phyloP scores from a whole-genome alignment of 768 basidiomycete genomes.

The Paxillus involutus region DNA sequence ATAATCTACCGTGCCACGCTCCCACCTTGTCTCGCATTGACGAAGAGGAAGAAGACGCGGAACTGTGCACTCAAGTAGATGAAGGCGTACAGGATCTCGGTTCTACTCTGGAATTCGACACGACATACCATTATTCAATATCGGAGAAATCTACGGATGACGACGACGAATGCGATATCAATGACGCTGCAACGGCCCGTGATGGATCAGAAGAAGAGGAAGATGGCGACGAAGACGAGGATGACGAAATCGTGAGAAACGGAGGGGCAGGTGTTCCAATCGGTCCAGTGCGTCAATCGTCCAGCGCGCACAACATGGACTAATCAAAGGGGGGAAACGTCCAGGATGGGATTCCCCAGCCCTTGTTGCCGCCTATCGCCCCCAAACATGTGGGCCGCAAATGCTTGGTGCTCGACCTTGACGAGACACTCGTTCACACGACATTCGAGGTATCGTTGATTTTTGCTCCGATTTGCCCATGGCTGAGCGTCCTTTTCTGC shows the following conservation, averaged over 20 bases:
- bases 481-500: neutral
- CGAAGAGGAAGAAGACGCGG: slow-evolving; percentile 45
- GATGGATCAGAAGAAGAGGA: neutral
- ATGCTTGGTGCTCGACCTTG: slow-evolving; percentile 89
- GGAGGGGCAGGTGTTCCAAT: slow-evolving; percentile 91
- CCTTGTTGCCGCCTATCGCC: slow-evolving; percentile 74
- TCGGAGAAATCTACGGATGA: neutral
- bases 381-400: slow-evolving; percentile 78
- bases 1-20: neutral
- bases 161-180: slow-evolving; percentile 31
- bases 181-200: slow-evolving; percentile 50
- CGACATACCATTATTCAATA: neutral
- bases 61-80: slow-evolving; percentile 65
- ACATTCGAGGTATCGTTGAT: slow-evolving; percentile 76
- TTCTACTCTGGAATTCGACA: neutral
- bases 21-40: slow-evolving; percentile 11
- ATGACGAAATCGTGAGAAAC: slow-evolving; percentile 75
- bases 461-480: neutral
- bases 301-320: slow-evolving; percentile 51
- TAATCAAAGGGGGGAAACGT: neutral
- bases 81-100: slow-evolving; percentile 22
- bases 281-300: slow-evolving; percentile 71
- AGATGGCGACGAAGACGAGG: slow-evolving; percentile 51
- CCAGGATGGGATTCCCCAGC: slow-evolving; percentile 79
- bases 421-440: slow-evolving; percentile 91